Conservation (phyloP, 1,284 basidiomycete species). For the Boletus mariae region DNA sequence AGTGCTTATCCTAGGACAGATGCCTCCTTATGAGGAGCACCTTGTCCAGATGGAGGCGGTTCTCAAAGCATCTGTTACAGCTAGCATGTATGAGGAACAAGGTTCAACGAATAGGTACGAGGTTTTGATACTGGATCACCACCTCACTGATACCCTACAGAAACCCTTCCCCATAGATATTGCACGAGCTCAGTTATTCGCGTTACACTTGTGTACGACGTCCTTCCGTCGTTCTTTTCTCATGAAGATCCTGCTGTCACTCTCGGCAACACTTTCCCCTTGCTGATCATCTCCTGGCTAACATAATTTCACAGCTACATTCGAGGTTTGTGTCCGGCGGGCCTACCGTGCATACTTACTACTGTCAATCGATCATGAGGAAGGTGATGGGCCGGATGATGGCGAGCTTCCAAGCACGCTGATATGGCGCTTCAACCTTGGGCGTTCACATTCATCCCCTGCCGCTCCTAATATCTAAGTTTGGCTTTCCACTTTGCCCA, state of each 20-base stretch:
- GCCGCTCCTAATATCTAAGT: conserved; percentile 76
- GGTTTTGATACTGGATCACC: neutral
- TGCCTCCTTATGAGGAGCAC: conserved; percentile 97
- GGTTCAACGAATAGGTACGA: conserved; percentile 59
- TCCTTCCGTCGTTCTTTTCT: conserved; percentile 93
- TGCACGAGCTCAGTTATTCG: conserved; percentile 94
- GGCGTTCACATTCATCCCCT: conserved; percentile 79
- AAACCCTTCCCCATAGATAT: conserved; percentile 78
- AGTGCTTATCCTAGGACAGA: conserved; percentile 91
- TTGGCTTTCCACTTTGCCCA: neutral
- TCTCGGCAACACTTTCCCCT: conserved; percentile 52
- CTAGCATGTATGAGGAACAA: conserved; percentile 86
- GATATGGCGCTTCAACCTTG: conserved; percentile 93
- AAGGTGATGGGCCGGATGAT: conserved; percentile 77
- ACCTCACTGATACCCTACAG: conserved; percentile 33
- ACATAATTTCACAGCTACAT: conserved; percentile 60
- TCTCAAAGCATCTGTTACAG: conserved; percentile 83
- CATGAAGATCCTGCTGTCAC: conserved; percentile 82
- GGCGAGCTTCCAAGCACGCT: conserved; percentile 77
- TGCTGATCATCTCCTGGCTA: conserved; percentile 5
- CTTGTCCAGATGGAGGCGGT: conserved; percentile 92
- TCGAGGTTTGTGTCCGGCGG: conserved; percentile 94
- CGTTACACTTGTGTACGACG: conserved; percentile 95
- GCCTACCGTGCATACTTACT: conserved; percentile 96
- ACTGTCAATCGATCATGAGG: conserved; percentile 90